phyloP scores from a whole-genome alignment of 2,329 filamentous ascomycete species.

The Pseudocercospora fuligena region DNA sequence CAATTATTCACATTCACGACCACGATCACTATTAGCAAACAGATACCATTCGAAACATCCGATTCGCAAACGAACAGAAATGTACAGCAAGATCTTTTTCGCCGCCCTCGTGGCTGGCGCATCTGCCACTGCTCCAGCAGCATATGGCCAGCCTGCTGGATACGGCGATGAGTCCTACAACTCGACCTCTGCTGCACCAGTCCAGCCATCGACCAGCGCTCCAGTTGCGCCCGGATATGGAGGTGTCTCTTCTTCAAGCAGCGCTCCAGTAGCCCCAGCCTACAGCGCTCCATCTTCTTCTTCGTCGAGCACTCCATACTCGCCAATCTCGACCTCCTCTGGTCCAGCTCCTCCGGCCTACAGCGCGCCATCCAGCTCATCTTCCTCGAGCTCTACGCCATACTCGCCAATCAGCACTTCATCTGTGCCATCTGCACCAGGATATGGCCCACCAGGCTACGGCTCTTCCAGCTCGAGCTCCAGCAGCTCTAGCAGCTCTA shows the following conservation, averaged over 20 bases:
- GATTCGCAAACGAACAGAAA: slow-evolving; percentile 24
- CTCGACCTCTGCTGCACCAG: slow-evolving; percentile 12
- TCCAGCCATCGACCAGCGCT: slow-evolving; percentile 2
- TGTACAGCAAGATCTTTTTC: slow-evolving; percentile 39
- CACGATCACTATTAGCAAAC: slow-evolving; percentile 20
- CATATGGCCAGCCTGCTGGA: slow-evolving; percentile 27
- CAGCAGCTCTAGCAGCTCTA: slow-evolving; percentile 17
- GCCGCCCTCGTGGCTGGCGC: slow-evolving; percentile 37
- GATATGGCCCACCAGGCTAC: no score
- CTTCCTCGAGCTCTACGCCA: slow-evolving; percentile 9
- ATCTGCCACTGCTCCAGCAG: slow-evolving; percentile 29
- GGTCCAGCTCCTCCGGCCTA: not conserved
- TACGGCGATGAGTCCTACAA: slow-evolving; percentile 21
- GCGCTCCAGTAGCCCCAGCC: slow-evolving; percentile 15
- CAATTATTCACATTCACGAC: slow-evolving; percentile 19
- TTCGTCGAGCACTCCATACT: slow-evolving; percentile 14
- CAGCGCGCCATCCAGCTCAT: slow-evolving; percentile 13
- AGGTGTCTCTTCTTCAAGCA: slow-evolving; percentile 4
- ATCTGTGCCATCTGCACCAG: slow-evolving; percentile 8
- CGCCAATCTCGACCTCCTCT: slow-evolving; percentile 10
- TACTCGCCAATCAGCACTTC: slow-evolving; percentile 4
- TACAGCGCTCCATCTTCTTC: slow-evolving; percentile 15
- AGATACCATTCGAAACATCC: slow-evolving; percentile 22
- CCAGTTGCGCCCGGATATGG: slow-evolving; percentile 12
- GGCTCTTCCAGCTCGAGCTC: slow-evolving; percentile 22